phyloP scores from a whole-genome alignment of 1,284 basidiomycete species.

The Macrocystidia cucumis region DNA sequence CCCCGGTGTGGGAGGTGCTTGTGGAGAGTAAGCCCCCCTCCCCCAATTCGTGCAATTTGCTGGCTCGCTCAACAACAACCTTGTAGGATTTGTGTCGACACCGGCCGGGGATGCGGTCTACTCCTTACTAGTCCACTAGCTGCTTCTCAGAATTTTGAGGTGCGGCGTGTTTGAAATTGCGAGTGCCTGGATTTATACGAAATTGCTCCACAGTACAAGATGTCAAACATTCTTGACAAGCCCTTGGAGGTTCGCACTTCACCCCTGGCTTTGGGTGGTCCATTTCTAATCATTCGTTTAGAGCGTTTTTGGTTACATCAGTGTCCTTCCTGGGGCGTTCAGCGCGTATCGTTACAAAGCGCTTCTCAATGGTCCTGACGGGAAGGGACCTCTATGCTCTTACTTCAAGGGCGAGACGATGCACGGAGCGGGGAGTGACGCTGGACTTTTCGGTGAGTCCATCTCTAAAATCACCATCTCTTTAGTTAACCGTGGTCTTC shows the following conservation, averaged over 20 bases:
- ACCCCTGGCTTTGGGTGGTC: background rate
- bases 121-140: constrained; percentile 84
- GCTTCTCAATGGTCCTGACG: constrained; percentile 73
- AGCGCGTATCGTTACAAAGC: constrained; percentile 89
- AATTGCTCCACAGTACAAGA: constrained; percentile 76
- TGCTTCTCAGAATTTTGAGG: constrained; percentile 88
- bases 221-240: constrained; percentile 92
- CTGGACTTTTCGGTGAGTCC: constrained; percentile 62
- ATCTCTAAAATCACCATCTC: background rate
- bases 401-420: constrained; percentile 92
- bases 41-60: constrained; percentile 1
- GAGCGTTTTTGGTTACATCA: constrained; percentile 90
- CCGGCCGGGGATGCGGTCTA: constrained; percentile 70
- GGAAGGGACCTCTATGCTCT: constrained; percentile 80
- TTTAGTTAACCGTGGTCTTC: constrained; percentile 5
- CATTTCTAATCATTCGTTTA: constrained; percentile 16
- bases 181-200: too few species aligned
- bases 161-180: constrained; percentile 21
- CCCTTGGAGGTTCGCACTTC: constrained; percentile 62
- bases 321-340: constrained; percentile 86
- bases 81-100: constrained; percentile 75
- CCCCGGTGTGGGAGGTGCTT: constrained; percentile 87
- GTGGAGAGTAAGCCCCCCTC: constrained; percentile 68
- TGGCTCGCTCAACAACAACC: constrained; percentile 1
- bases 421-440: constrained; percentile 56